phyloP scores from a whole-genome alignment of 2,329 filamentous ascomycete species.

The Ophiocordyceps camponoti-saundersi region DNA sequence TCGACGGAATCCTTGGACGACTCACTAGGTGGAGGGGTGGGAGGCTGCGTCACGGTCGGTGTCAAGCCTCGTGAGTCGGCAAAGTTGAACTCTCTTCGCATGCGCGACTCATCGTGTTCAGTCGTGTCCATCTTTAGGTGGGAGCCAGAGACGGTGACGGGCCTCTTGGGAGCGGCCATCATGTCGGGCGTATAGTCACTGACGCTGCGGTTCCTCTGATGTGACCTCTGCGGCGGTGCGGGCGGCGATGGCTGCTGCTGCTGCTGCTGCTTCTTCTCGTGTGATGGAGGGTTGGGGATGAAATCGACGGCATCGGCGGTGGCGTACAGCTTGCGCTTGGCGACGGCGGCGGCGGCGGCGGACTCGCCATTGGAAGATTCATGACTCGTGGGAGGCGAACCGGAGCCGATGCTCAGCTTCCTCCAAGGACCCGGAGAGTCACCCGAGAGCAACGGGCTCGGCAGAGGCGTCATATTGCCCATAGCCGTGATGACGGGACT shows the following conservation, averaged over 20 bases:
- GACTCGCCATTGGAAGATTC: conserved; percentile 34
- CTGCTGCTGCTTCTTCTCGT: conserved; percentile 2
- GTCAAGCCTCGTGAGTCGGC: conserved; percentile 63
- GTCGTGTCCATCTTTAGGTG: conserved; percentile 23
- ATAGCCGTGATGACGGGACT: conserved; percentile 61
- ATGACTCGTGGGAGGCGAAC: conserved; percentile 19
- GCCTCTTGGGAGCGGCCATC: conserved; percentile 49
- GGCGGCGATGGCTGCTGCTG: too few species aligned
- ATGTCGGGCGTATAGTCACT: conserved; percentile 76
- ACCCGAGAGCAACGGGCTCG: conserved; percentile 51
- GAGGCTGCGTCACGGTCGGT: conserved; percentile 39
- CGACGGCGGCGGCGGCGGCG: conserved; percentile 33
- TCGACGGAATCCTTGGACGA: conserved; percentile 33
- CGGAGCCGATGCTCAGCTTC: conserved; percentile 28
- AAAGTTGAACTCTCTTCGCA: conserved; percentile 64
- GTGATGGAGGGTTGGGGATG: conserved; percentile 12
- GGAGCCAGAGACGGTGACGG: conserved; percentile 55
- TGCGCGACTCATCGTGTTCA: conserved; percentile 27
- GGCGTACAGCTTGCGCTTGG: conserved; percentile 40
- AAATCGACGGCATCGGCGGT: conserved; percentile 13
- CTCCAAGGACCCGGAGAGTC: conserved; percentile 54
- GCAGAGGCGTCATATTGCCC: conserved; percentile 63
- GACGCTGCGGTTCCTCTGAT: conserved; percentile 64
- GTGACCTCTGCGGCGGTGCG: conserved; percentile 4
- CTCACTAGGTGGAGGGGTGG: conserved; percentile 72